Conservation (phyloP, 805 yeast species). For the Myxozyma lipomycoides region DNA sequence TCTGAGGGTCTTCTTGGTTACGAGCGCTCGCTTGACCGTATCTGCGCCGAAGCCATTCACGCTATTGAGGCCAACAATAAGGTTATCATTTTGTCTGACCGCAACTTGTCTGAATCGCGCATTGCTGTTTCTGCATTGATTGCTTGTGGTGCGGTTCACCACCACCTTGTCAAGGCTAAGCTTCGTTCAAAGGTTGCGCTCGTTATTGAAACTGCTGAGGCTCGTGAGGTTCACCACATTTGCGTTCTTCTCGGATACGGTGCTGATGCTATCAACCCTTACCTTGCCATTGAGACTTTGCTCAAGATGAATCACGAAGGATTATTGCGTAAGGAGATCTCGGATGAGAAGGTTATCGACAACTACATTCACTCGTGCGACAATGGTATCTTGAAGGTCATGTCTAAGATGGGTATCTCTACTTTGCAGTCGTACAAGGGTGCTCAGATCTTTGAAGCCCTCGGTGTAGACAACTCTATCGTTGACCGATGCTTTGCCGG, state of each 20-base stretch:
- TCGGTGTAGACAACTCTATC: conserved; percentile 92
- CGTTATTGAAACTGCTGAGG: conserved; percentile 91
- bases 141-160: conserved; percentile 97
- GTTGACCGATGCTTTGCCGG: conserved; percentile 95
- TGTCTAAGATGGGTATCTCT: conserved; percentile 99
- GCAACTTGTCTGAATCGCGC: conserved; percentile 53
- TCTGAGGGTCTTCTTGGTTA: conserved; percentile 83
- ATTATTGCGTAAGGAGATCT: conserved; percentile 47
- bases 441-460: conserved; percentile 96
- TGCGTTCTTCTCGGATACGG: conserved; percentile 95
- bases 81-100: conserved; percentile 74
- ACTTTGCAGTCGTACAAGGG: conserved; percentile 98
- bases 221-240: conserved; percentile 94
- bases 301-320: conserved; percentile 79
- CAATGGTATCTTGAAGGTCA: conserved; percentile 89
- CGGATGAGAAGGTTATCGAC: conserved; percentile 57
- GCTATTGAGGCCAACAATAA: conserved; percentile 75
- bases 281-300: conserved; percentile 85
- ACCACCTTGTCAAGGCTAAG: conserved; percentile 90
- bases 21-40: conserved; percentile 74
- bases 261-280: conserved; percentile 94
- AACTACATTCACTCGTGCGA: conserved; percentile 85
- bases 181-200: conserved; percentile 94
- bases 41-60: conserved; percentile 80
- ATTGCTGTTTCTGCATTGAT: conserved; percentile 81